Conservation (phyloP, 352 stramenopile genomes). For the Globisporangium viniferum region DNA sequence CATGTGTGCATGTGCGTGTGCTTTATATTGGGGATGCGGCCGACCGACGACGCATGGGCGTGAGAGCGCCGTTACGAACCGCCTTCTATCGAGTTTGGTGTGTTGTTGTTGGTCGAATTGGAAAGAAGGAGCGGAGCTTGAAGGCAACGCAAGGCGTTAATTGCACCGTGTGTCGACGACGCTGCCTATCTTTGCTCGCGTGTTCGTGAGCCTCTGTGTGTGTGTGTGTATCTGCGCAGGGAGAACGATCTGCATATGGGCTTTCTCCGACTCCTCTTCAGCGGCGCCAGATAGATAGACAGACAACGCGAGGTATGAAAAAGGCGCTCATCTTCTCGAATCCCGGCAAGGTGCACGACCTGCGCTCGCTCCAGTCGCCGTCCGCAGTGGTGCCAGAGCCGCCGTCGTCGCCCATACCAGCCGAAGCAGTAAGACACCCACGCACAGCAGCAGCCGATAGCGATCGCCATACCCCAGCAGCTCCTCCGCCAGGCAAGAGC, state of each 20-base stretch:
- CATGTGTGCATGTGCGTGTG: too few relatives aligned
- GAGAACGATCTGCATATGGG: neutral
- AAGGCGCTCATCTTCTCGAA: conserved; percentile 16
- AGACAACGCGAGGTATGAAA: conserved; percentile 6
- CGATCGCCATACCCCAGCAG: neutral
- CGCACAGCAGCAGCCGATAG: neutral
- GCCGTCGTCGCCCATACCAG: neutral
- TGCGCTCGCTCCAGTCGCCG: conserved; percentile 11
- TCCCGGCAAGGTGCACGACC: conserved; percentile 14
- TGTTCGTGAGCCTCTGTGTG: neutral
- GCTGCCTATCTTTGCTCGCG: too few relatives aligned
- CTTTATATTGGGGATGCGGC: neutral
- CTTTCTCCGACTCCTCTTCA: neutral
- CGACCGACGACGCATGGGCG: neutral
- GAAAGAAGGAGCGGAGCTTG: neutral
- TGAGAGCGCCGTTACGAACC: neutral
- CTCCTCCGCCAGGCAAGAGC: neutral
- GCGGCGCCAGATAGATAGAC: neutral
- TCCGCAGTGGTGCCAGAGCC: neutral
- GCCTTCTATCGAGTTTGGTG: neutral
- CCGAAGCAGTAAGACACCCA: neutral
- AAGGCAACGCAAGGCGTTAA: neutral
- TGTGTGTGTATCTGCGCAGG: neutral
- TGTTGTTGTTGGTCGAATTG: neutral
- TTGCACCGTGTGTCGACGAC: too few relatives aligned